These are phyloP conservation scores for Ambrosia artemisiifolia DNA, from an alignment of 129 eudicot species.

Conservation along the genomic window DNA sequence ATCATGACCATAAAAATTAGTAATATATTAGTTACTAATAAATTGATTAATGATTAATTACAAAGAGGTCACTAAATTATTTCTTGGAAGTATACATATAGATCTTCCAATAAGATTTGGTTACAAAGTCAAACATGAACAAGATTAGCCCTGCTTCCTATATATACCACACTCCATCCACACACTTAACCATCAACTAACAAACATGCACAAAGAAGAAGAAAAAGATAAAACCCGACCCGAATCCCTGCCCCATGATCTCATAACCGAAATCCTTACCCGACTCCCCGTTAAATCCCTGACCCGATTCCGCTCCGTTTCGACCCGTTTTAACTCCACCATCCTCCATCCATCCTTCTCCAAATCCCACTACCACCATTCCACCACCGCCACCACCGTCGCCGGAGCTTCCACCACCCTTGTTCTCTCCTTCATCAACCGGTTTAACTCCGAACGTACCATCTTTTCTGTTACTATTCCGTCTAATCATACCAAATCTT, in stretches of 20 bases:
- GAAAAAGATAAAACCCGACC: slow-evolving; percentile 7
- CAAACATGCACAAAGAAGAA: background rate
- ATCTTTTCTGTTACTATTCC: slow-evolving; percentile 31
- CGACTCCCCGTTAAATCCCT: slow-evolving; percentile 32
- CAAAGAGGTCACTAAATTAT: too few relatives aligned
- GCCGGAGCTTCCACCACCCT: slow-evolving; percentile 15
- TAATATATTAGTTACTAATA: too few relatives aligned
- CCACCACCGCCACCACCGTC: slow-evolving; percentile 3
- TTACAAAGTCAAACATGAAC: slow-evolving; percentile 10
- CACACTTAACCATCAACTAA: background rate
- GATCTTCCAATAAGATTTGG: background rate
- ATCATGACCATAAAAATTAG: too few relatives aligned
- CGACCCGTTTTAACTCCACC: slow-evolving; percentile 37
- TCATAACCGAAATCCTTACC: slow-evolving; percentile 30
- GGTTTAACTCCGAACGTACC: slow-evolving; percentile 21
- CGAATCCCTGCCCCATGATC: slow-evolving; percentile 30
- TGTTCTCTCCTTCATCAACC: slow-evolving; percentile 28
- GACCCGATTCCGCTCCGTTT: slow-evolving; percentile 34
- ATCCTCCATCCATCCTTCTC: slow-evolving; percentile 27
- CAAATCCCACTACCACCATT: slow-evolving; percentile 24
- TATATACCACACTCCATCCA: slow-evolving; percentile 19
- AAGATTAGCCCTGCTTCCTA: slow-evolving; percentile 14
- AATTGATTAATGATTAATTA: too few relatives aligned
- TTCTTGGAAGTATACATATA: too few relatives aligned
- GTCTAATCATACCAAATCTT: slow-evolving; percentile 10